Conservation (phyloP, 192 early-diverging fungal genomes). For the Radiomyces spectabilis region DNA sequence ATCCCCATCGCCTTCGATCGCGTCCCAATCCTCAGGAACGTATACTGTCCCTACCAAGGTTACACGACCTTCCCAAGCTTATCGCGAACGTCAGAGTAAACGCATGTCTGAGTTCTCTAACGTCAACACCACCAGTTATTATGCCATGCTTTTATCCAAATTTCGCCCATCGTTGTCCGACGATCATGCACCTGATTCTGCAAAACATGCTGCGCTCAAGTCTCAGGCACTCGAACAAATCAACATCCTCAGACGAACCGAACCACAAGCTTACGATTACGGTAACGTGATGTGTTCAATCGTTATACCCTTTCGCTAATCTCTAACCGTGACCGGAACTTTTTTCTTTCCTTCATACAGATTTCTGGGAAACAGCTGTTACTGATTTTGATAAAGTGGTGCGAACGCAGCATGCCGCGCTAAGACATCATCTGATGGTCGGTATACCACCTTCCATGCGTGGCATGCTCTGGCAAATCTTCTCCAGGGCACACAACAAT, state of each 20-base stretch:
- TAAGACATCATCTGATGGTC: slow-evolving; percentile 65
- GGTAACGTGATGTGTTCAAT: too few species aligned
- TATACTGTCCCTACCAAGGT: too few species aligned
- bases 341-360: slow-evolving; percentile 22
- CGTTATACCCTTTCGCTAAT: too few species aligned
- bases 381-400: slow-evolving; percentile 77
- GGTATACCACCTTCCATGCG: slow-evolving; percentile 84
- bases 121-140: slow-evolving; percentile 3
- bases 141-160: slow-evolving; percentile 9
- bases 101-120: slow-evolving; percentile 17
- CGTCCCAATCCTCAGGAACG: too few species aligned
- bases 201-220: slow-evolving; percentile 17
- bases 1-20: too few species aligned
- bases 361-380: slow-evolving; percentile 90
- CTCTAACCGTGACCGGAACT: background rate
- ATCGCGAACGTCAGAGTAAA: slow-evolving; percentile 23
- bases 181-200: slow-evolving; percentile 7
- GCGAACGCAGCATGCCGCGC: slow-evolving; percentile 56
- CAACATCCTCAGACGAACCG: slow-evolving; percentile 66
- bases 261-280: too few species aligned
- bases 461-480: slow-evolving; percentile 89
- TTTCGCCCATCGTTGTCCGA: slow-evolving; percentile 2
- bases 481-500: slow-evolving; percentile 70
- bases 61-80: slow-evolving; percentile 18
- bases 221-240: slow-evolving; percentile 29